A percentile compares a stretch with the other conserved stretches of the same genome.
Evolutionary conservation across 768 basidiomycete species (phyloP).

Genomic region (Macrocybe gigantea): DNA sequence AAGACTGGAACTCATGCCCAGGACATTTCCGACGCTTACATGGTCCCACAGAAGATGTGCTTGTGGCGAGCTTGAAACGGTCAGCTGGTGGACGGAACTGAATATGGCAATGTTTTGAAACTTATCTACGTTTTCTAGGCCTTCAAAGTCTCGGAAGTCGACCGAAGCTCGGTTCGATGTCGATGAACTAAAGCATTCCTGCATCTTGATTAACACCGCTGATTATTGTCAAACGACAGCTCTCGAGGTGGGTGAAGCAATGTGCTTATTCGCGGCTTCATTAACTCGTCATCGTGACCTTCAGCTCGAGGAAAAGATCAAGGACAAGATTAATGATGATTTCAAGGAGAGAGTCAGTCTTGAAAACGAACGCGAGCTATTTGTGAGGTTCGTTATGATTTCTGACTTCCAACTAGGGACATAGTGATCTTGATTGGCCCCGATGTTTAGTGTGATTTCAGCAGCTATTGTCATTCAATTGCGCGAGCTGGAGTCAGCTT

Average conservation of each 20-base stretch:
- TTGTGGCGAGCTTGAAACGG: slow-evolving; percentile 72
- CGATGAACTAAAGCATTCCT: slow-evolving; percentile 73
- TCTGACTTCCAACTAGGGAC: no score
- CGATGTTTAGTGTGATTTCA: slow-evolving; percentile 64
- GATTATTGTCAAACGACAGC: slow-evolving; percentile 96
- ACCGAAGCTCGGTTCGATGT: slow-evolving; percentile 75
- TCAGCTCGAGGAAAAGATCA: slow-evolving; percentile 90
- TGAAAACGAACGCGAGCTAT: slow-evolving; percentile 82
- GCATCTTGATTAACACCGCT: slow-evolving; percentile 92
- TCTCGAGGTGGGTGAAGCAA: slow-evolving; percentile 50
- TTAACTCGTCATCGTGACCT: neutral
- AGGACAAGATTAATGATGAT: slow-evolving; percentile 70
- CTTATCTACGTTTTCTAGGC: slow-evolving; percentile 20
- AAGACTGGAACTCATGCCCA: slow-evolving; percentile 10
- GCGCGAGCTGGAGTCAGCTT: slow-evolving; percentile 79
- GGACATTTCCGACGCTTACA: slow-evolving; percentile 5
- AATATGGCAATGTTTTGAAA: neutral
- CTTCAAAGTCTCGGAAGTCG: slow-evolving; percentile 55
- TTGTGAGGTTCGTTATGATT: slow-evolving; percentile 60
- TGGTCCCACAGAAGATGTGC: slow-evolving; percentile 68
- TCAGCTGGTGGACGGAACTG: slow-evolving; percentile 16
- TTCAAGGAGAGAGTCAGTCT: slow-evolving; percentile 78
- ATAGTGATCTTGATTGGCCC: no score
- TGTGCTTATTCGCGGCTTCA: no score
- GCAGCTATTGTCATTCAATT: slow-evolving; percentile 75